Evolutionary conservation across 1,284 basidiomycete genomes (phyloP).

Genomic region (Paramarasmius palmivorus): DNA sequence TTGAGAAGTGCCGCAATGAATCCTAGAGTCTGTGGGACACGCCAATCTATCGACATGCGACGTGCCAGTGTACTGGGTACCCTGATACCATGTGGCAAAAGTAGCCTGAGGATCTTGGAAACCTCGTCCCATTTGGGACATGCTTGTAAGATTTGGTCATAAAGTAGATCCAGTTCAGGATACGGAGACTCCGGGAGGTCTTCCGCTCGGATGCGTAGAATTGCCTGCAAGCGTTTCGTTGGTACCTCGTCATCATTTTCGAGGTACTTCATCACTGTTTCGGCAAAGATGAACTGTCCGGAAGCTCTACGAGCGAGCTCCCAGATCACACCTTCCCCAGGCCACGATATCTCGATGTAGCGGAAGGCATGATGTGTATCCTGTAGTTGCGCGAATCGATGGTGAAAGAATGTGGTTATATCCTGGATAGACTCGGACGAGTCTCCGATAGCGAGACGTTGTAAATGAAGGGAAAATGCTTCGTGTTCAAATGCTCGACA

Average conservation of each 20-base stretch:
- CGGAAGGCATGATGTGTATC: not conserved
- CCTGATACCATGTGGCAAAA: too few relatives aligned
- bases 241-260: not conserved
- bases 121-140: not conserved
- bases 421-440: not conserved
- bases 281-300: constrained; percentile 1
- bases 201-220: not conserved
- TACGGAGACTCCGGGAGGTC: not conserved
- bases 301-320: not conserved
- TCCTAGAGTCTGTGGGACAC: too few relatives aligned
- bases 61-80: too few relatives aligned
- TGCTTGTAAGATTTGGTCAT: not conserved
- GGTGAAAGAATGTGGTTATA: not conserved
- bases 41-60: too few relatives aligned
- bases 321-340: not conserved
- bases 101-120: too few relatives aligned
- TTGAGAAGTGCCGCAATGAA: too few relatives aligned
- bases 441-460: not conserved
- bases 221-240: not conserved
- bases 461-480: not conserved
- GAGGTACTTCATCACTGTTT: not conserved
- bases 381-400: not conserved
- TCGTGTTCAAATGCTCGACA: not conserved
- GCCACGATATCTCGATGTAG: not conserved
- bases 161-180: not conserved